phyloP scores from a whole-genome alignment of 31 red algal genomes.

The Asparagopsis taxiformis region DNA sequence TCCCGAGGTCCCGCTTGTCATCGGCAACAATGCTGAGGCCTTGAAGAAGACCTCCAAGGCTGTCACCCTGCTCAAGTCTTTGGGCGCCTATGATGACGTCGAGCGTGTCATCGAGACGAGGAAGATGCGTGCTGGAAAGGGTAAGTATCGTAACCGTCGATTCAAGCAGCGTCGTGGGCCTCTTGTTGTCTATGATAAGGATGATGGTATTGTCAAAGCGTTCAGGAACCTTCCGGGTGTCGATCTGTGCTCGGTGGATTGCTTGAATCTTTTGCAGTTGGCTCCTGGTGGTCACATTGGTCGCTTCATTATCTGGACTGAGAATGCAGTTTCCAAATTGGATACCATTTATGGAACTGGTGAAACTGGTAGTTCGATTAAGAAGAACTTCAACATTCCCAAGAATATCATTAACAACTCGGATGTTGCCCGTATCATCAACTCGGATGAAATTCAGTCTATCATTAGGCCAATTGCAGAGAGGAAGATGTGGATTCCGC shows the following conservation, averaged over 20 bases:
- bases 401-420: slow-evolving; percentile 79
- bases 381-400: slow-evolving; percentile 82
- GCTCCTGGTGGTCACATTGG: slow-evolving; percentile 98
- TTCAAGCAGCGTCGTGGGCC: slow-evolving; percentile 93
- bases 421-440: slow-evolving; percentile 96
- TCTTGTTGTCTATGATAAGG: slow-evolving; percentile 88
- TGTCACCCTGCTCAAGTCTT: slow-evolving; percentile 66
- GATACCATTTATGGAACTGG: slow-evolving; percentile 84
- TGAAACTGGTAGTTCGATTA: slow-evolving; percentile 52
- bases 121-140: slow-evolving; percentile 88
- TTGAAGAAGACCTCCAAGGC: slow-evolving; percentile 87
- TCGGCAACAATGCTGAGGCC: slow-evolving; percentile 52
- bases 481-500: slow-evolving; percentile 58
- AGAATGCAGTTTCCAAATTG: slow-evolving; percentile 83
- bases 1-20: slow-evolving; percentile 94
- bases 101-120: slow-evolving; percentile 75
- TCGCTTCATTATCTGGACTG: slow-evolving; percentile 95
- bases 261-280: slow-evolving; percentile 91
- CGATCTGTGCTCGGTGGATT: slow-evolving; percentile 80
- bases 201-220: slow-evolving; percentile 90
- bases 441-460: slow-evolving; percentile 97
- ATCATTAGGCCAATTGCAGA: slow-evolving; percentile 69
- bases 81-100: slow-evolving; percentile 94
- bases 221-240: slow-evolving; percentile 97
- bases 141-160: slow-evolving; percentile 94